These are phyloP conservation scores for Selenicereus undatus DNA, from an alignment of 148 eudicot species.

Conservation along the genomic window DNA sequence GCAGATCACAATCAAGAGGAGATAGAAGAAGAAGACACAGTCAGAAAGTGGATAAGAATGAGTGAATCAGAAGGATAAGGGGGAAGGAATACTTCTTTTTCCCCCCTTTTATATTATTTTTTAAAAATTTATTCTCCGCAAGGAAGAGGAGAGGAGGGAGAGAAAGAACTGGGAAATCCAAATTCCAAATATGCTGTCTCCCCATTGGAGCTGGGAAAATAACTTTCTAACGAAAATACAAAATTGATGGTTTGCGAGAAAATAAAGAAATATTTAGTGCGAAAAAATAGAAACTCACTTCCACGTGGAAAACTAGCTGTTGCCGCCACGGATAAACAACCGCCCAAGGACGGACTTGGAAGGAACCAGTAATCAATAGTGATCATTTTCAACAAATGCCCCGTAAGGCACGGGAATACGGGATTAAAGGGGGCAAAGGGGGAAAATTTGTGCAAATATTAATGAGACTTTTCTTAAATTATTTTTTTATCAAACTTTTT, in stretches of 20 bases:
- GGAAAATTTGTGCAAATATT: too few relatives aligned
- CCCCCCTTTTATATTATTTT: neutral
- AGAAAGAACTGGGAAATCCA: neutral
- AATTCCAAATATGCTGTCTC: neutral
- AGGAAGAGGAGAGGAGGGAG: neutral
- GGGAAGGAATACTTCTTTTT: neutral
- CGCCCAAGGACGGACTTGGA: neutral
- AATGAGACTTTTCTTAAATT: too few relatives aligned
- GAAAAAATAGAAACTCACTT: neutral
- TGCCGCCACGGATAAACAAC: neutral
- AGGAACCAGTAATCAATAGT: neutral
- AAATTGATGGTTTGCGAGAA: neutral
- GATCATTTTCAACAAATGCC: too few relatives aligned
- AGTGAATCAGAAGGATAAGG: constrained; percentile 29
- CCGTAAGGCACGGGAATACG: too few relatives aligned
- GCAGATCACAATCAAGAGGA: constrained; percentile 16
- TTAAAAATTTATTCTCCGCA: neutral
- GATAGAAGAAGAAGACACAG: constrained; percentile 6
- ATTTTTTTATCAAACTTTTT: too few relatives aligned
- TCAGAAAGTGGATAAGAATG: constrained; percentile 24
- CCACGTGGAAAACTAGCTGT: neutral
- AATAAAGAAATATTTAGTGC: neutral
- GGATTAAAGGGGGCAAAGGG: too few relatives aligned
- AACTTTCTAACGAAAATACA: neutral
- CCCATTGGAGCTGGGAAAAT: neutral